Evolutionary conservation across 306 rosid species (phyloP), one percentile per base, ranked within the genome.

Genomic region (Lotus japonicus): DNA sequence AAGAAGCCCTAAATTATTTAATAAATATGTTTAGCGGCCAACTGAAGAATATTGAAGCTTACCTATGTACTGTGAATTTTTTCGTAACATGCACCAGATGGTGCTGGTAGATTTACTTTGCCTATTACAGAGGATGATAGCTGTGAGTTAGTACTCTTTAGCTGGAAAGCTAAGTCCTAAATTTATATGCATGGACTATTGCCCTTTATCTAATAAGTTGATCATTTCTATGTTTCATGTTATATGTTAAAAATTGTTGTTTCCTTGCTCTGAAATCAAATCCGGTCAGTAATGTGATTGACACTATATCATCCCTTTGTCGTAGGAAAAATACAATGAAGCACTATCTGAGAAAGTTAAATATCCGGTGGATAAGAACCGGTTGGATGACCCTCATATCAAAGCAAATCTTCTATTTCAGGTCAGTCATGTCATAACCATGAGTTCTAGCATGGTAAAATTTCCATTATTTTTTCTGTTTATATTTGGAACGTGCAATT

Each of bases 341-440:
- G 94, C 79, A 70, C 72, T 92, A 59, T 84, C 96, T 36, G 85
- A 85, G 81, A 84, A 73, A 85, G 97, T 90, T 79, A 83, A 80
- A 77, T 85, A 75, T 86, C 82, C 72, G 14, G 98, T 90, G 84
- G 98, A 92, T 71, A 85, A 81, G 79, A 94, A 85, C 57, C 84
- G 85, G 57, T 70, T 90, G 16, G 97, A 92, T 51, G 97, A 92
- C 75, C 98, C 98, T 18, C 98, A 89, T 72, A 80, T 81, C 78
- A 92, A 92, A 76, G 89, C 98, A 67, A 86, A 85, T 88, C 90
- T 92, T 77, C 86, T 92, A 36, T 86, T 92, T 80, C 96, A 92
- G 97, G 98, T 92, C 53, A 64, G 80, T 77, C 56, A 58, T 78
- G 69, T 68, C 60, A 72, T 69, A 65, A 63, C 66, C 15, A 60